A percentile compares a stretch with the other conserved stretches of the same genome.
These are phyloP conservation scores for Tubosaeta sp. DNA, from an alignment of 768 basidiomycete species.

Conservation along the genomic window DNA sequence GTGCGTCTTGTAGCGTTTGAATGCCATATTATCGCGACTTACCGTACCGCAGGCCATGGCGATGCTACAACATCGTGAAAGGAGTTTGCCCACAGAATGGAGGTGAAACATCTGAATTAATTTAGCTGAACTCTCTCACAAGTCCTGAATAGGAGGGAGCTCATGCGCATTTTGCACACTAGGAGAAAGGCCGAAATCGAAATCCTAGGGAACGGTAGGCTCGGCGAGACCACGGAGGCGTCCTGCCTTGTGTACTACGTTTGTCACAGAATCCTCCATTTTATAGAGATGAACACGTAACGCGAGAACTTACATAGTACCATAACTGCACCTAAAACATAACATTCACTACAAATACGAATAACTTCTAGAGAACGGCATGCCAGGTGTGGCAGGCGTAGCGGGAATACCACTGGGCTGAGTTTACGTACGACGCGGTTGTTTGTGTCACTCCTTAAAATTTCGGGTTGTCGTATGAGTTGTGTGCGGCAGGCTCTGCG, in stretches of 20 bases:
- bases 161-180: constrained; percentile 71
- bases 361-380: too few species aligned
- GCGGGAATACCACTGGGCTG: too few species aligned
- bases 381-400: too few species aligned
- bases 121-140: not conserved
- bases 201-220: constrained; percentile 37
- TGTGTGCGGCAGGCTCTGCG: too few species aligned
- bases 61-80: constrained; percentile 48
- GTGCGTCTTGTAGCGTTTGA: constrained; percentile 30
- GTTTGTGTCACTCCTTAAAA: too few species aligned
- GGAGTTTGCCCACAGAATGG: constrained; percentile 56
- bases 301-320: too few species aligned
- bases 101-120: constrained; percentile 42
- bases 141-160: constrained; percentile 57
- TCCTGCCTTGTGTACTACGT: constrained; percentile 25
- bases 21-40: not conserved
- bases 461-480: too few species aligned
- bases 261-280: constrained; percentile 22
- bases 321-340: too few species aligned
- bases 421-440: too few species aligned
- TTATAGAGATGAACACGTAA: constrained; percentile 17
- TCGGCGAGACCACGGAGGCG: constrained; percentile 9
- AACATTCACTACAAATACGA: too few species aligned
- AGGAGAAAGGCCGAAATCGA: constrained; percentile 96
- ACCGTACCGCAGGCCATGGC: constrained; percentile 49